Base-by-base conservation (phyloP, 371 early-diverging fungal genomes). In the Mucor sp. region DNA sequence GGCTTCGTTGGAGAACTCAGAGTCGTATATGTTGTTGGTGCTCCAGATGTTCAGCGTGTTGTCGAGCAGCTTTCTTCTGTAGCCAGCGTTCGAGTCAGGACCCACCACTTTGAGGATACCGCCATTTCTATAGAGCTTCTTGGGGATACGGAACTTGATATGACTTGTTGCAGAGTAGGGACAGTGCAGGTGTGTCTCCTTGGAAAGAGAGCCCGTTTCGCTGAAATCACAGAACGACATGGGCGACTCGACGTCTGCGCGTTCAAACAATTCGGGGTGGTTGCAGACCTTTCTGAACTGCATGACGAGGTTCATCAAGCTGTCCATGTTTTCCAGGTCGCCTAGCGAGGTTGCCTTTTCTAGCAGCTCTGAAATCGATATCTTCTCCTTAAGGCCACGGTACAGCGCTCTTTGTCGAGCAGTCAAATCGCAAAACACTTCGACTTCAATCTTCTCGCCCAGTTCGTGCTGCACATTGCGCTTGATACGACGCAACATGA, bases 281-380 rank as follows among this genome's bases (percentile, higher is more conserved):
- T 98, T 98, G 81, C 97, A 96, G 35, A 98, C 94, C 78, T 99
- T 99, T 77, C 99, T 92, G 79, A 99, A 92, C 76, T 99, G 99
- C 97, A 99, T 97, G 17, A 99, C 91, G 48, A 97, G 72, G 78
- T 99, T 96, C 92, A 95, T 95, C 74, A 96, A 80, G 71, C 89
- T 91, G 62, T 93, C 94, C 67, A 87, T 83, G 64, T 86, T 90
- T 53, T 85, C 87, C 32, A 77, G 79, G 35, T 87, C 89, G 19
- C 82, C 78, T 19, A 89, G 74, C 4, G 88, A 88, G 3, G 89
- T 86, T 8, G 90, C 86, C 66, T 90, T 92, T 70, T 91, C 90
- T 65, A 94, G 68, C 19, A 95, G 78, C 60, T 95, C 94, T 0
- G 92, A 72, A n/a, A 94, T 83, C 4, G 94, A 94, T 8, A 96